phyloP scores from a whole-genome alignment of 306 rosid species.

The Begonia loranthoides region DNA sequence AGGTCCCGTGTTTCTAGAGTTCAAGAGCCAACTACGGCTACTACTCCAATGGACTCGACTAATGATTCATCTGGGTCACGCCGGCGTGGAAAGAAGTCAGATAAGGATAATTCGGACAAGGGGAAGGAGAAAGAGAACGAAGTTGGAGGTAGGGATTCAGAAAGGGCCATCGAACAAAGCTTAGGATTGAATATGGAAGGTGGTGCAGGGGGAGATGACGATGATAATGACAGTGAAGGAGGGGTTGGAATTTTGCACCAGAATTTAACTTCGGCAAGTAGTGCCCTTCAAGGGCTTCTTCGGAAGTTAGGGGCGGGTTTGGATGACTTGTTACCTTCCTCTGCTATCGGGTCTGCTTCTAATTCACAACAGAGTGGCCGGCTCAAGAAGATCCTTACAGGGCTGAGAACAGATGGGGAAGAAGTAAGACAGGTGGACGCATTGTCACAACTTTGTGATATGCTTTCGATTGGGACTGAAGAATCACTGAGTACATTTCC shows the following conservation, averaged over 20 bases:
- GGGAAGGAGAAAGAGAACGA: slow-evolving; percentile 91
- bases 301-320: slow-evolving; percentile 93
- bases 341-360: slow-evolving; percentile 67
- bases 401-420: slow-evolving; percentile 85
- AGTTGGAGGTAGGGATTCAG: slow-evolving; percentile 68
- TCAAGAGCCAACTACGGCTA: slow-evolving; percentile 24
- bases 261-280: slow-evolving; percentile 84
- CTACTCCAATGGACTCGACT: slow-evolving; percentile 58
- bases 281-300: slow-evolving; percentile 95
- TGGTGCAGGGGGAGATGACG: slow-evolving; percentile 47
- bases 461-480: slow-evolving; percentile 96
- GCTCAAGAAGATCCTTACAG: slow-evolving; percentile 74
- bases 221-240: slow-evolving; percentile 82
- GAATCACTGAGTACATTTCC: slow-evolving; percentile 88
- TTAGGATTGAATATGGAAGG: slow-evolving; percentile 52
- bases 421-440: slow-evolving; percentile 97
- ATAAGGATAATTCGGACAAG: slow-evolving; percentile 57
- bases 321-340: slow-evolving; percentile 76
- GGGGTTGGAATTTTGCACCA: slow-evolving; percentile 65
- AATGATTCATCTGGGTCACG: slow-evolving; percentile 89
- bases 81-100: slow-evolving; percentile 55
- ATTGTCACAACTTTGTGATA: slow-evolving; percentile 83
- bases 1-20: slow-evolving; percentile 56
- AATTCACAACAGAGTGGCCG: slow-evolving; percentile 88
- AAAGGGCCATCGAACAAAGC: slow-evolving; percentile 33